These are phyloP conservation scores for Diaporthe vaccinii DNA, from an alignment of 2,329 filamentous ascomycete species.

Conservation along the genomic window DNA sequence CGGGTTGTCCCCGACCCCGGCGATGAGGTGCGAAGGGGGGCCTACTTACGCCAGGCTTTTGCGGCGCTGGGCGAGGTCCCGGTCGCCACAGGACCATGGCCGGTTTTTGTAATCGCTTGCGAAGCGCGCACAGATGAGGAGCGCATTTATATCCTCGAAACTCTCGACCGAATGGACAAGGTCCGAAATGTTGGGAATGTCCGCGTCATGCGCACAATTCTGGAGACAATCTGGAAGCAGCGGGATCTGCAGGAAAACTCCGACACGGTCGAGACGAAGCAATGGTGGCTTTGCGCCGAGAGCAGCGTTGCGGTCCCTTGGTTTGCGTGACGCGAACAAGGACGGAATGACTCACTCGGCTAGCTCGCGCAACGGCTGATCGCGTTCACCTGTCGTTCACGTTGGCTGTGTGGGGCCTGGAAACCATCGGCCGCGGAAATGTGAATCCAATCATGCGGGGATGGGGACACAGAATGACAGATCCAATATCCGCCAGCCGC, in stretches of 20 bases:
- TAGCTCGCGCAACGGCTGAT: not conserved
- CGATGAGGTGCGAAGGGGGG: not conserved
- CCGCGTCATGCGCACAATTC: not conserved
- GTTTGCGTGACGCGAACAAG: not conserved
- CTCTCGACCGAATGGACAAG: not conserved
- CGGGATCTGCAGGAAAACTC: not conserved
- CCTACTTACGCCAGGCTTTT: not conserved
- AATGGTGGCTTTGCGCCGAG: not conserved
- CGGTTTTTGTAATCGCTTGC: not conserved
- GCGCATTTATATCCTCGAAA: not conserved
- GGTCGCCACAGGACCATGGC: not conserved
- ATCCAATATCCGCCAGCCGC: not conserved
- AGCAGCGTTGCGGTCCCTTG: not conserved
- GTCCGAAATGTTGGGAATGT: not conserved
- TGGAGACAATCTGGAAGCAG: conserved; percentile 7
- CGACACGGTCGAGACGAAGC: not conserved
- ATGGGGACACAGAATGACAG: not conserved
- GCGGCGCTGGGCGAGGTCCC: not conserved
- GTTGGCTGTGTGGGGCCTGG: not conserved
- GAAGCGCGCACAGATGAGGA: not conserved
- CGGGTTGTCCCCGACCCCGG: not conserved
- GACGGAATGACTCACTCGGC: not conserved
- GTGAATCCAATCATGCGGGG: not conserved
- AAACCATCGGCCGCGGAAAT: not conserved
- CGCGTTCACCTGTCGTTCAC: conserved; percentile 1